Base-by-base conservation (phyloP, 192 early-diverging fungal species). In the Phlyctochytrium bullatum region DNA sequence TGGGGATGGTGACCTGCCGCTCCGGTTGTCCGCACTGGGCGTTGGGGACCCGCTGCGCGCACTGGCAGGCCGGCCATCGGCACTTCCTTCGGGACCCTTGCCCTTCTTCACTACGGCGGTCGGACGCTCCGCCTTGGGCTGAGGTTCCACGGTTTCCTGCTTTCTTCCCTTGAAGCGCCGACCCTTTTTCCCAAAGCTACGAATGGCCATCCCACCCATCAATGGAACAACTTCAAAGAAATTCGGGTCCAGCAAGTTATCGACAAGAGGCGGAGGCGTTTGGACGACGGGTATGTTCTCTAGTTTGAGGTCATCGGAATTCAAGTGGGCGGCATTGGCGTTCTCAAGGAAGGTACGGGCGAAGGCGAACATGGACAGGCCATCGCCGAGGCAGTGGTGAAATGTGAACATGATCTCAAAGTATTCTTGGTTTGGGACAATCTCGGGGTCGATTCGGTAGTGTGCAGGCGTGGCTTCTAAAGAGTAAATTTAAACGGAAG, bases 351-450 rank as follows among this genome's bases (percentile, higher is more conserved):
- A 80, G 24, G 73, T 66, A 0, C 70, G 54, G 27, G 72, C 73
- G 54, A 65, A 79, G 3, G 77, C 72, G 47, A 73, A 72, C 66
- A 77, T 75, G 0, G 73, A 73, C 24, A 83, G 67, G 4, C 81
- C 81, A 62, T 83, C 81, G 1, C 78, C 73, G 24, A 80, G 56
- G 40, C 67, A 80, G 65, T 83, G 81, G 47, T 83, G 81, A 52
- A 83, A 80, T 24, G 79, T 72, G 62, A 78, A 77, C 29, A 79
- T 73, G 59, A 82, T 64, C 4, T 72, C 67, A 52, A 79, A 82
- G 24, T 66, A 33, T 24, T n/a, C 53, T n/a, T 36, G 64, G 59
- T 57, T 36, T 33, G 16, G 20, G 6, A 27, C 14, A 27, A 57
- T 24, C 4, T 10, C 54, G 6, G 54, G 54, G 27, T 57, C 54